A percentile compares a stretch with the other conserved stretches of the same genome.
phyloP scores from a whole-genome alignment of 2,329 filamentous ascomycete genomes.

The Sporothrix dimorphospora region DNA sequence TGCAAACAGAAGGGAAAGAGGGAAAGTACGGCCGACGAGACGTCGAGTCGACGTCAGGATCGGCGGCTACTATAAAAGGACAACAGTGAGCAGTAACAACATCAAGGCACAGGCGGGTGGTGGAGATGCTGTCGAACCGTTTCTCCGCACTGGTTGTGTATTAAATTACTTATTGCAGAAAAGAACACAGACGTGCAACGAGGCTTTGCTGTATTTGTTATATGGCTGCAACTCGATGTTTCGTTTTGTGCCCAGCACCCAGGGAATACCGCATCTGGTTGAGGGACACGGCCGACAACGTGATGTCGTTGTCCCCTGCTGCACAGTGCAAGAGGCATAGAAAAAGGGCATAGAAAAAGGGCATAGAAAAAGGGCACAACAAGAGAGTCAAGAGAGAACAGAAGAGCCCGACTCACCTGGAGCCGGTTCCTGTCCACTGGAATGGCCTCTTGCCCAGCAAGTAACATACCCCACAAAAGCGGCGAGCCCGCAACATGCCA shows the following conservation, averaged over 20 bases:
- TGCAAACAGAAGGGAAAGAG: not conserved
- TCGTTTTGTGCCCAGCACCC: not conserved
- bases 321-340: no score
- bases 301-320: not conserved
- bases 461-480: constrained; percentile 5
- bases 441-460: not conserved
- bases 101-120: not conserved
- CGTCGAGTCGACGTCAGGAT: not conserved
- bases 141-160: not conserved
- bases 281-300: not conserved
- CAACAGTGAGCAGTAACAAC: not conserved
- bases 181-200: not conserved
- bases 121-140: not conserved
- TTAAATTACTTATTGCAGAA: not conserved
- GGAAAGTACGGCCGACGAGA: constrained; percentile 10
- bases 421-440: not conserved
- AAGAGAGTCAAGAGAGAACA: not conserved
- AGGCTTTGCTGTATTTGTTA: no score
- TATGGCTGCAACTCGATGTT: not conserved
- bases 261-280: not conserved
- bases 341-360: no score
- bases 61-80: constrained; percentile 6
- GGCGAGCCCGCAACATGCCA: not conserved
- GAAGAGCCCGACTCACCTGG: not conserved
- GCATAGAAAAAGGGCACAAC: not conserved